A percentile compares a stretch with the other conserved stretches of the same genome.
These are phyloP conservation scores for Globisporangium canariense DNA, from an alignment of 352 stramenopile species.

Conservation along the genomic window DNA sequence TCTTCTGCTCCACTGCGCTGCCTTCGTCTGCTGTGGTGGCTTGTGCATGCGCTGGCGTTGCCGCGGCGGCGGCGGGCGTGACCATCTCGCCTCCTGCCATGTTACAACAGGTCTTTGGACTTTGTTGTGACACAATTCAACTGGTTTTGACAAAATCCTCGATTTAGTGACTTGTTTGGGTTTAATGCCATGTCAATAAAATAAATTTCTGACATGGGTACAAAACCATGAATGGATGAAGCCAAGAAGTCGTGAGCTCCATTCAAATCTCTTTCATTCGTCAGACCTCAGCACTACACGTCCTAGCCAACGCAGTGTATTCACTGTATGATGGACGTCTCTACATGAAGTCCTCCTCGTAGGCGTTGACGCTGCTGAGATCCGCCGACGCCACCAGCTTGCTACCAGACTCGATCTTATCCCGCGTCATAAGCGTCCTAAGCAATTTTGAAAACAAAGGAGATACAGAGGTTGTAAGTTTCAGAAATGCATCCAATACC, in stretches of 20 bases:
- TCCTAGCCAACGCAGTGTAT: neutral
- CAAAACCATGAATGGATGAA: neutral
- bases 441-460: neutral
- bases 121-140: slow-evolving; percentile 8
- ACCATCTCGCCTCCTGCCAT: slow-evolving; percentile 7
- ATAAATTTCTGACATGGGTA: neutral
- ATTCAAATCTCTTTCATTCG: neutral
- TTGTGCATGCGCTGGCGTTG: neutral
- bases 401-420: slow-evolving; percentile 54
- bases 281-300: neutral
- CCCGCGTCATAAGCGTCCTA: slow-evolving; percentile 57
- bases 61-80: neutral
- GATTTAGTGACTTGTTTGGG: neutral
- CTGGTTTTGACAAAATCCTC: slow-evolving; percentile 1
- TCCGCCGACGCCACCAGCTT: slow-evolving; percentile 20
- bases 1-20: slow-evolving; percentile 9
- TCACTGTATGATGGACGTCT: neutral
- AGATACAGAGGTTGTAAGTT: neutral
- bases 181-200: neutral
- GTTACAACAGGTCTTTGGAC: neutral
- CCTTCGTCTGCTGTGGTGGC: neutral
- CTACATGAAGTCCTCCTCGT: slow-evolving; percentile 83
- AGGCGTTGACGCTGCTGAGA: slow-evolving; percentile 38
- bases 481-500: no score
- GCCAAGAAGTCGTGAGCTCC: neutral